A percentile compares a stretch with the other conserved stretches of the same genome.
Evolutionary conservation across 106 monocot species (phyloP).

Genomic region (Apostasia shenzhenica): DNA sequence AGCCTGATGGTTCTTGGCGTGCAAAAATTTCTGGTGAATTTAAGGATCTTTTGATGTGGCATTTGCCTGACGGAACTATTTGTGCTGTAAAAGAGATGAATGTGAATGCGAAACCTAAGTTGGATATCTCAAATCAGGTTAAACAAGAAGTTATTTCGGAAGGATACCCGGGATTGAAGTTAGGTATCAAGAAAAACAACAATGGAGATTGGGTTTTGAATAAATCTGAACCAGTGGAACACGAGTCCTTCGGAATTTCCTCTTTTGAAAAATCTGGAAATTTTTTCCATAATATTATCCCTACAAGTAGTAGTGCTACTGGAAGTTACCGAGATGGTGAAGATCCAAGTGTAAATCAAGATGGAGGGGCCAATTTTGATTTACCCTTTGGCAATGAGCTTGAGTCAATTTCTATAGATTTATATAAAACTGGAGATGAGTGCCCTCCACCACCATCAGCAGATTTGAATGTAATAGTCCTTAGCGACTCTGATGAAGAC

Average conservation of each 20-base stretch:
- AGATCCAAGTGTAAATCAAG: conserved; percentile 52
- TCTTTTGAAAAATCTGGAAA: conserved; percentile 17
- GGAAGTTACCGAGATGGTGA: conserved; percentile 48
- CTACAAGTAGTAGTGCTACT: conserved; percentile 38
- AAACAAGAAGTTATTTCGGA: conserved; percentile 50
- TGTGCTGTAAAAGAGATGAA: conserved; percentile 14
- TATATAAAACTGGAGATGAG: conserved; percentile 12
- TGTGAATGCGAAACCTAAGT: conserved; percentile 19
- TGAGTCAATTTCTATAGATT: conserved; percentile 30
- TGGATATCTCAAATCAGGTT: conserved; percentile 18
- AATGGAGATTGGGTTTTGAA: conserved; percentile 49
- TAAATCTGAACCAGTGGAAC: conserved; percentile 28
- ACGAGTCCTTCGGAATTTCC: conserved; percentile 24
- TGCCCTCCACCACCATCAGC: conserved; percentile 13
- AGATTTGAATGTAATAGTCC: conserved; percentile 52
- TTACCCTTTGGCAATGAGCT: conserved; percentile 33
- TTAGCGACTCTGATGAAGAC: conserved; percentile 86
- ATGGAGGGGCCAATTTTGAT: conserved; percentile 34
- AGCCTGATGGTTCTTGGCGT: conserved; percentile 94
- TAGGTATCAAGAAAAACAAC: conserved; percentile 44
- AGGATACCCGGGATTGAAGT: conserved; percentile 28
- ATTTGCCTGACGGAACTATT: conserved; percentile 75
- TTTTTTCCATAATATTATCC: conserved; percentile 19
- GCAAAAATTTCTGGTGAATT: conserved; percentile 50
- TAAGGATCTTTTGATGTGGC: conserved; percentile 61